These are phyloP conservation scores for Tetrahymena thermophila DNA, from an alignment of 73 alveolate genomes.

Conservation along the genomic window DNA sequence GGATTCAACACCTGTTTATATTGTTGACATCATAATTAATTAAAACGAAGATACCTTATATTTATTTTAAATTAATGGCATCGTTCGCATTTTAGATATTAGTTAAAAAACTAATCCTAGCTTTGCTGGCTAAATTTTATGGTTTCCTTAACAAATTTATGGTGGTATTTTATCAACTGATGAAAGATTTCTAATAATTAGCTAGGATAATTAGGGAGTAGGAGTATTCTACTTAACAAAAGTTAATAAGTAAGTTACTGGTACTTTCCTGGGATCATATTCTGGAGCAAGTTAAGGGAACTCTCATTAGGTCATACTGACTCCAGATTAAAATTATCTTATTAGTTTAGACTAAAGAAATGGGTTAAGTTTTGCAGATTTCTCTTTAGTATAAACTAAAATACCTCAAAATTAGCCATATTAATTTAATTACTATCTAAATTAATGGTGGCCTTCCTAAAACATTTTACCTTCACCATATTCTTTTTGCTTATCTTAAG, in stretches of 20 bases:
- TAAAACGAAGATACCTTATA: background rate
- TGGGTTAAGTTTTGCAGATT: background rate
- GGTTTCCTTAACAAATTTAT: background rate
- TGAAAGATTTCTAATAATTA: background rate
- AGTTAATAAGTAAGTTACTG: background rate
- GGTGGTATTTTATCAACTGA: background rate
- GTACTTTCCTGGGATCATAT: background rate
- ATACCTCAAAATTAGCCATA: background rate
- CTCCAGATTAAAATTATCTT: background rate
- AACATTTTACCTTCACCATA: background rate
- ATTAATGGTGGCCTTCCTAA: background rate
- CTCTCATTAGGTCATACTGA: background rate
- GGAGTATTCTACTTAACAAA: background rate
- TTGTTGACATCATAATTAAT: background rate
- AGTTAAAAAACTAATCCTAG: background rate
- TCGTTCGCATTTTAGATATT: background rate
- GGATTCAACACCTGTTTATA: background rate
- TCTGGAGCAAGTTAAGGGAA: background rate
- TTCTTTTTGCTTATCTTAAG: background rate
- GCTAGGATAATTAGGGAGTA: background rate
- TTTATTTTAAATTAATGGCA: background rate
- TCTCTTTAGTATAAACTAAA: background rate
- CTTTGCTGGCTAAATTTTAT: background rate
- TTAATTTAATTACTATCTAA: background rate
- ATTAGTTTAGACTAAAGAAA: background rate